Evolutionary conservation across 2,329 filamentous ascomycete genomes (phyloP).

Genomic region (Arthrinium phaeospermum): DNA sequence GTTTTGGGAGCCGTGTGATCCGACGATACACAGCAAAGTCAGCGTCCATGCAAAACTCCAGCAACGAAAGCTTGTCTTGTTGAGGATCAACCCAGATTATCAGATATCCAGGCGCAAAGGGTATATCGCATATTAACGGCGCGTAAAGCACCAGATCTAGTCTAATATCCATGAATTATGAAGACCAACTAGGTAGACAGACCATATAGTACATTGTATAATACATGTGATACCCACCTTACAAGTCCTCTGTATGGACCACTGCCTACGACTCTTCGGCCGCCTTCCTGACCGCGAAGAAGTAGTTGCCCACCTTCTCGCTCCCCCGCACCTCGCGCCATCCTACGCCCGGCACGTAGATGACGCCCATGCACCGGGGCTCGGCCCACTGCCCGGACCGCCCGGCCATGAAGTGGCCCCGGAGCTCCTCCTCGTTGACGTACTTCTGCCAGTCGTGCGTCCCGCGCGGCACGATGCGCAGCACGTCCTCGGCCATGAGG

Average conservation of each 20-base stretch:
- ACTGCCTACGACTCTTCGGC: background rate
- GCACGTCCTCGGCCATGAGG: slow-evolving; percentile 84
- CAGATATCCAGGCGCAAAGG: background rate
- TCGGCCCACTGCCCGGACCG: slow-evolving; percentile 61
- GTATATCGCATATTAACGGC: background rate
- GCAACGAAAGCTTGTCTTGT: background rate
- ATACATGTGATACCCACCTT: background rate
- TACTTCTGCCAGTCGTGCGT: slow-evolving; percentile 98
- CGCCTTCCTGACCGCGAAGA: slow-evolving; percentile 73
- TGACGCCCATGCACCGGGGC: slow-evolving; percentile 73
- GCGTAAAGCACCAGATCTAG: background rate
- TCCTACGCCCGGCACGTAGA: slow-evolving; percentile 88
- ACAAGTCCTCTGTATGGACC: background rate
- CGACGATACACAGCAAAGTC: background rate
- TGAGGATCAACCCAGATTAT: background rate
- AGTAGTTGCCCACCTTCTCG: slow-evolving; percentile 93
- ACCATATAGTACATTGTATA: slow-evolving; percentile 6
- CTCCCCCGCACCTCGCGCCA: slow-evolving; percentile 85
- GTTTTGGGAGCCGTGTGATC: background rate
- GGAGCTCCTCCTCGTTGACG: slow-evolving; percentile 83
- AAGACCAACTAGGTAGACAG: background rate
- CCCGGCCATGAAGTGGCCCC: slow-evolving; percentile 57
- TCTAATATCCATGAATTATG: background rate
- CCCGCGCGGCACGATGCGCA: slow-evolving; percentile 86
- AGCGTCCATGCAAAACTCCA: background rate